Percentiles rank a stretch among this genome's conserved stretches.
phyloP scores from a whole-genome alignment of 2,329 filamentous ascomycete genomes.

The Talaromyces funiculosus region DNA sequence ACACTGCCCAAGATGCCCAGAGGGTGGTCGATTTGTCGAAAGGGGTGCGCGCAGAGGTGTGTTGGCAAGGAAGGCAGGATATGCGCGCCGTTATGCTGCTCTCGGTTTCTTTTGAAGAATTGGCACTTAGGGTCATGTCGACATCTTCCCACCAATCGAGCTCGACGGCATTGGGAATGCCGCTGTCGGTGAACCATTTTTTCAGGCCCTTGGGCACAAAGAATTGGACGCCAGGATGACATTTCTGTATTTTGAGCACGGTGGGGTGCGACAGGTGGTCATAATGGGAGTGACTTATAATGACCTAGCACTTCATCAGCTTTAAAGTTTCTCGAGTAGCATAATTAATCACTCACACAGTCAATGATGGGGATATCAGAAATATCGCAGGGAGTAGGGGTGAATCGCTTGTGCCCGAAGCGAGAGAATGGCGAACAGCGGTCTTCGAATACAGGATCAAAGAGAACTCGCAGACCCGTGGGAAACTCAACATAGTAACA shows the following conservation, averaged over 20 bases:
- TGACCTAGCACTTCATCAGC: conserved; percentile 4
- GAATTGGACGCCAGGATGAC: conserved; percentile 12
- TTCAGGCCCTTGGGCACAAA: conserved; percentile 14
- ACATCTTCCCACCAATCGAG: conserved; percentile 16
- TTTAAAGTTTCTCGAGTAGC: not conserved
- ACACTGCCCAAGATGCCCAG: conserved; percentile 17
- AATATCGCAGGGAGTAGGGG: conserved; percentile 11
- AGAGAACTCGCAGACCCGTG: conserved; percentile 71
- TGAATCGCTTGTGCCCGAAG: conserved; percentile 16
- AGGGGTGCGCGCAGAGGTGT: conserved; percentile 11
- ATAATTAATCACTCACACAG: conserved; percentile 7
- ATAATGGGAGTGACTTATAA: conserved; percentile 16
- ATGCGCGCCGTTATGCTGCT: conserved; percentile 1
- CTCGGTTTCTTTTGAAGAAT: not conserved
- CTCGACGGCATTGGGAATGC: conserved; percentile 11
- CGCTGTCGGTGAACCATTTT: conserved; percentile 13
- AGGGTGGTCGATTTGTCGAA: conserved; percentile 12
- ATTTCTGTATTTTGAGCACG: conserved; percentile 13
- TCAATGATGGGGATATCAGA: conserved; percentile 13
- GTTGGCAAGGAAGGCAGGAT: conserved; percentile 13
- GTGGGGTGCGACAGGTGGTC: conserved; percentile 14
- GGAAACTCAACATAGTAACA: conserved; percentile 85
- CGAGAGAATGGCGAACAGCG: conserved; percentile 68
- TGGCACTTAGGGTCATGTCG: conserved; percentile 3
- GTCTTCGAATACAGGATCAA: conserved; percentile 81